Evolutionary conservation across 495 filamentous ascomycete genomes (phyloP), one percentile per base, ranked within the genome.

Genomic region (Penicillium fimorum): DNA sequence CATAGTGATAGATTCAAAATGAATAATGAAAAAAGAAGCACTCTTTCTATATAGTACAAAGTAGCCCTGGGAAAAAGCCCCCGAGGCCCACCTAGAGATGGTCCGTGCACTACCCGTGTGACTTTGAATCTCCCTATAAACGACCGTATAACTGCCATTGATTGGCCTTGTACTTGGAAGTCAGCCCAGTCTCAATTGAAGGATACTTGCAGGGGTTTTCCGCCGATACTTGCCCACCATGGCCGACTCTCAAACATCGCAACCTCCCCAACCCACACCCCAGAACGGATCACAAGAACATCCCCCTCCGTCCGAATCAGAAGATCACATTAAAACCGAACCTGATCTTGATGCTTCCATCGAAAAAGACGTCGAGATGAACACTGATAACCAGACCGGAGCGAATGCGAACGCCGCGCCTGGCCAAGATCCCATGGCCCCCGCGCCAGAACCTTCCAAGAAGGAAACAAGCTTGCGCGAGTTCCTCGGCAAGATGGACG

Each of bases 401-500:
- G 62, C 63, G 32, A 53, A 49, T 10, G 56, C 57, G n/a, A 62
- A 59, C 40, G 44, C 44, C 15, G 55, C 62, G 12, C 51, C 62
- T 9, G 63, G 54, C 5, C 59, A 69, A 15, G 75, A 76, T 40
- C 62, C 65, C 15, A 45, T 74, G 15, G 70, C 65, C 22, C 62
- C 72, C 20, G 63, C 69, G 22, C 63, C 79, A n/a, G 70, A 80
- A 59, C 82, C 90, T 0, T 87, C 84, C 24, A 89, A 90, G 65
- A 97, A 97, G 69, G 94, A 98, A 71, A 88, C 87, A 1, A 92
- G 86, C 17, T 76, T 98, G 53, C 89, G 90, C 58, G 92, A 97
- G 66, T 96, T 98, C 65, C 70, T 98, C 10, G 77, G 80, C 37
- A 96, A 93, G 79, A 97, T 97, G 93, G 94, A 98, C 66, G 94